A percentile compares a stretch with the other conserved stretches of the same genome.
These are phyloP conservation scores for Phaeosphaeria sp. DNA, from an alignment of 2,329 filamentous ascomycete species.

Conservation along the genomic window DNA sequence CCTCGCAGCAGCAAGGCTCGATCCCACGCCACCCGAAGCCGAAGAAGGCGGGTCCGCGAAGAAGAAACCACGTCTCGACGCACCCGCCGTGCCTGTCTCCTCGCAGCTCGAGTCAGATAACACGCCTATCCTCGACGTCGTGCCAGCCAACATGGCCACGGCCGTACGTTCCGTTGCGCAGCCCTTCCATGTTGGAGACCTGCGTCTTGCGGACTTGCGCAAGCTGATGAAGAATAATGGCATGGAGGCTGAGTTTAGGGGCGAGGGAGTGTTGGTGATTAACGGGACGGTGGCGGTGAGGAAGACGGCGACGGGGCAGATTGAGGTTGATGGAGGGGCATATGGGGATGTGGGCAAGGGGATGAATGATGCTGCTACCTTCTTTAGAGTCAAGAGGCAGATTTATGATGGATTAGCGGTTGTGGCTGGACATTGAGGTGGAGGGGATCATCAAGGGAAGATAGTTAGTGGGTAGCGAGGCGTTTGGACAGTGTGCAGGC, in stretches of 20 bases:
- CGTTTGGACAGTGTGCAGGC: neutral
- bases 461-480: too few relatives aligned
- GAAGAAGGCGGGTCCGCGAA: constrained; percentile 54
- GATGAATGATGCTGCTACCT: constrained; percentile 66
- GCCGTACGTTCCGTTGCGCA: constrained; percentile 79
- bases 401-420: constrained; percentile 95
- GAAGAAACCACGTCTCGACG: constrained; percentile 58
- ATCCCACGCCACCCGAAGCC: constrained; percentile 42
- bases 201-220: constrained; percentile 86
- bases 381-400: constrained; percentile 85
- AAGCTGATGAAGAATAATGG: constrained; percentile 80
- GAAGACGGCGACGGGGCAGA: constrained; percentile 84
- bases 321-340: constrained; percentile 76
- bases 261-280: constrained; percentile 89
- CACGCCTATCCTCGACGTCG: constrained; percentile 64
- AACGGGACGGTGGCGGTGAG: constrained; percentile 87
- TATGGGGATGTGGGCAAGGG: constrained; percentile 48
- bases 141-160: constrained; percentile 69
- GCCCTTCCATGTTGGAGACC: constrained; percentile 91
- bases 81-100: constrained; percentile 53
- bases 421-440: constrained; percentile 71
- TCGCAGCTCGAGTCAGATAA: constrained; percentile 56
- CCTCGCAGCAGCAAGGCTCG: constrained; percentile 59
- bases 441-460: too few relatives aligned
- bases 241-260: constrained; percentile 89